Evolutionary conservation across 768 basidiomycete species (phyloP).

Genomic region (Leucocoprinus leucothites): DNA sequence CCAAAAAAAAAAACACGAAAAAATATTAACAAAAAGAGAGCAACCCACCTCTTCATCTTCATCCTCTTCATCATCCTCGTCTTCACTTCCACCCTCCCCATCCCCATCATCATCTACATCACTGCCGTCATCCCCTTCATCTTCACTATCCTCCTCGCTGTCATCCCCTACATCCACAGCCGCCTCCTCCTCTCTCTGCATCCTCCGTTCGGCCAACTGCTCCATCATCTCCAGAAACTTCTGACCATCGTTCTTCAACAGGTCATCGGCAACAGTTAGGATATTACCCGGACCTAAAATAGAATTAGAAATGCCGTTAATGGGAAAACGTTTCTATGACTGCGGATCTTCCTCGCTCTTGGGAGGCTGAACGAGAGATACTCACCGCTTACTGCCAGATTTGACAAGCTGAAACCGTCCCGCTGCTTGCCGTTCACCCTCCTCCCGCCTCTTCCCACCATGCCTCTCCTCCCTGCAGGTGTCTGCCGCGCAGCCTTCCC

Average conservation of each 20-base stretch:
- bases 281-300: conserved; percentile 82
- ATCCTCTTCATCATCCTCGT: no score
- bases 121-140: conserved; percentile 56
- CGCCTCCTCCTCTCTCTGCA: conserved; percentile 80
- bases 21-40: conserved; percentile 13
- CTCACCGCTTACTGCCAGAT: conserved; percentile 79
- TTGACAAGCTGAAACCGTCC: conserved; percentile 79
- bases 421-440: conserved; percentile 21
- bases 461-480: conserved; percentile 16
- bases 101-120: conserved; percentile 63
- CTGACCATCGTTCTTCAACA: conserved; percentile 97
- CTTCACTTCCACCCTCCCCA: conserved; percentile 55
- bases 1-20: no score
- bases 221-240: conserved; percentile 99
- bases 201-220: conserved; percentile 90
- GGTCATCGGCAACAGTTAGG: conserved; percentile 96
- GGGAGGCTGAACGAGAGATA: conserved; percentile 12
- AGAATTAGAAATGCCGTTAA: neutral
- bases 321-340: neutral
- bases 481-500: conserved; percentile 24
- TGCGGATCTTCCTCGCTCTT: conserved; percentile 14
- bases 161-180: conserved; percentile 44
- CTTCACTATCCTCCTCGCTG: conserved; percentile 44
- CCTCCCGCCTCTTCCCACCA: conserved; percentile 33
- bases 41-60: conserved; percentile 49